These are phyloP conservation scores for Cryptosporidium ubiquitum DNA, from an alignment of 169 alveolate species.

Conservation along the genomic window DNA sequence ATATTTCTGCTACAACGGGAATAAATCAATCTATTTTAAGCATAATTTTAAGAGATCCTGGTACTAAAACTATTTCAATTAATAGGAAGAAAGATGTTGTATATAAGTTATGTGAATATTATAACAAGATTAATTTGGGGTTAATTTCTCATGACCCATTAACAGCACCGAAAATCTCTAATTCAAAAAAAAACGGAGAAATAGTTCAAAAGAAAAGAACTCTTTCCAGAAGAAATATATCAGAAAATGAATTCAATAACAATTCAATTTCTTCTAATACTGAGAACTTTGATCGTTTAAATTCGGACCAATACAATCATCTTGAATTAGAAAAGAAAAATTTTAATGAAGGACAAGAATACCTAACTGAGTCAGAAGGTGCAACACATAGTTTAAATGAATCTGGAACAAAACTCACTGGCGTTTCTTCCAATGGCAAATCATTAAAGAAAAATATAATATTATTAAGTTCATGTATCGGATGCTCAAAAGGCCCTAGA, in stretches of 20 bases:
- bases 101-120: conserved; percentile 34
- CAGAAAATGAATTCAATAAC: not conserved
- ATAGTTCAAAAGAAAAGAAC: not conserved
- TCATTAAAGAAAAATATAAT: not conserved
- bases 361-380: not conserved
- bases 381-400: not conserved
- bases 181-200: conserved; percentile 16
- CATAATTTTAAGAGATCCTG: conserved; percentile 48
- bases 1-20: conserved; percentile 64
- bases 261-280: not conserved
- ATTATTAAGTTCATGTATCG: not conserved
- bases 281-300: not conserved
- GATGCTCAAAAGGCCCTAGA: not conserved
- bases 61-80: conserved; percentile 35
- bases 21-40: conserved; percentile 60
- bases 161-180: conserved; percentile 69
- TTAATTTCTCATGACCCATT: conserved; percentile 53
- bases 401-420: not conserved
- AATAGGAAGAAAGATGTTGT: conserved; percentile 57
- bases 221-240: conserved; percentile 13
- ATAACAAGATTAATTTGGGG: conserved; percentile 43
- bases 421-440: not conserved
- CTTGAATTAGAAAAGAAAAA: not conserved
- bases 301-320: not conserved
- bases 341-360: not conserved